Conservation (phyloP, 2,329 filamentous ascomycete species). For the Verticillium albo-atrum region DNA sequence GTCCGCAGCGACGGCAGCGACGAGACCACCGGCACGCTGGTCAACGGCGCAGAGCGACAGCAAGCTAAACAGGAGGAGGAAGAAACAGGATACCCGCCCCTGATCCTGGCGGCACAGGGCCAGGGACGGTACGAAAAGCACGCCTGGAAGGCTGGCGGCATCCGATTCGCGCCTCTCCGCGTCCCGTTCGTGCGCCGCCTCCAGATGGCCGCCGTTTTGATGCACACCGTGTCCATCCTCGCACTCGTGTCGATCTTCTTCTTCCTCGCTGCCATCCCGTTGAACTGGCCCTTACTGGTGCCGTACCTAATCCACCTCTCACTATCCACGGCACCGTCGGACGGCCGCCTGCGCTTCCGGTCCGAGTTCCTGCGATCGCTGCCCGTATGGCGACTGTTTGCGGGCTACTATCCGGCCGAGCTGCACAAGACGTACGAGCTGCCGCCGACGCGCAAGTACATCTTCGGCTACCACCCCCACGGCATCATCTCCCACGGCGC, state of each 20-base stretch:
- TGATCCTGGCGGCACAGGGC: constrained; percentile 2
- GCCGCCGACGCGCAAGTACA: constrained; percentile 81
- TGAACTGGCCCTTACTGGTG: constrained; percentile 78
- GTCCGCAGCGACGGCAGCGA: constrained; percentile 9
- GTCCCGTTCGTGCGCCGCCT: constrained; percentile 67
- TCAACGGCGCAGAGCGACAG: constrained; percentile 8
- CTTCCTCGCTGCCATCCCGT: constrained; percentile 82
- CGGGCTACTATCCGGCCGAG: constrained; percentile 84
- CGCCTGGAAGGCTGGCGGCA: constrained; percentile 42
- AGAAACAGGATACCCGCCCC: constrained; percentile 8
- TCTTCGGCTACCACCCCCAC: constrained; percentile 96
- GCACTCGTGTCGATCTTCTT: constrained; percentile 76
- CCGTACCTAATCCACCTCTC: constrained; percentile 81
- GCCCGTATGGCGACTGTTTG: constrained; percentile 82
- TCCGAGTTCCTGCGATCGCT: constrained; percentile 69
- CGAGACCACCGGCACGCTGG: constrained; percentile 9
- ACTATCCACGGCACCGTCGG: constrained; percentile 71
- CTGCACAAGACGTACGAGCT: constrained; percentile 82
- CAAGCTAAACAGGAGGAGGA: neutral
- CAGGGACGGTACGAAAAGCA: constrained; percentile 16
- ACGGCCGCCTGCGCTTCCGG: constrained; percentile 70
- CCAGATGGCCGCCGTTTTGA: constrained; percentile 74
- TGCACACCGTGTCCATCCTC: constrained; percentile 69
- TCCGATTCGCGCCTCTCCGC: constrained; percentile 80
- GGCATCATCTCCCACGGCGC: constrained; percentile 97